A percentile compares a stretch with the other conserved stretches of the same genome.
phyloP scores from a whole-genome alignment of 805 yeast genomes.

The Sugiyamaella smithiae region DNA sequence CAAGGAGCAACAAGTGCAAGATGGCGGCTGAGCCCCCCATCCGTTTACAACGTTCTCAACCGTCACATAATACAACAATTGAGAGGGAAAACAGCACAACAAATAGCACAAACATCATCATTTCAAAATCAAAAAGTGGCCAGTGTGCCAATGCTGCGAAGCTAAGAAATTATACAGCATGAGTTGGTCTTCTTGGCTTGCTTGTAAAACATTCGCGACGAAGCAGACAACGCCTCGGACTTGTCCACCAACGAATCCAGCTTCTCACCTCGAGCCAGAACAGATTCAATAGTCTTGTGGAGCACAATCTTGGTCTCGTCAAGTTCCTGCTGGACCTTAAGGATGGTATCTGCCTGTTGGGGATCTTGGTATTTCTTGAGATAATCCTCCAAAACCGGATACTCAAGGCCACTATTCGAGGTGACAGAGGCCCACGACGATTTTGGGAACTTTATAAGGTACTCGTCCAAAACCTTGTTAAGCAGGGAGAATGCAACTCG shows the following conservation, averaged over 20 bases:
- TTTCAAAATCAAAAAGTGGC: too few species aligned
- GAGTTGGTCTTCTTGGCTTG: constrained; percentile 95
- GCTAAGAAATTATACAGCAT: constrained; percentile 71
- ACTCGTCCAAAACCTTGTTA: constrained; percentile 89
- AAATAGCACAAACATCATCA: too few species aligned
- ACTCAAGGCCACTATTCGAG: constrained; percentile 45
- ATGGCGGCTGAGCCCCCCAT: too few species aligned
- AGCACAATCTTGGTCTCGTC: constrained; percentile 96
- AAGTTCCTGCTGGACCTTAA: constrained; percentile 96
- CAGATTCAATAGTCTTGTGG: constrained; percentile 93
- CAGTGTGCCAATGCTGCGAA: too few species aligned
- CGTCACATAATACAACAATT: too few species aligned
- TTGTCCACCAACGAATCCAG: constrained; percentile 92
- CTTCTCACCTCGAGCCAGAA: constrained; percentile 93
- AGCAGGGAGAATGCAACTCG: constrained; percentile 93
- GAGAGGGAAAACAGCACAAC: too few species aligned
- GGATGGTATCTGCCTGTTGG: constrained; percentile 90
- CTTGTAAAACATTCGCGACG: constrained; percentile 91
- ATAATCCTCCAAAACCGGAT: constrained; percentile 63
- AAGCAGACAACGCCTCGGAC: constrained; percentile 84
- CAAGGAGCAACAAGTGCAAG: too few species aligned
- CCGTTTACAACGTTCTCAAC: too few species aligned
- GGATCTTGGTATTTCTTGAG: constrained; percentile 92
- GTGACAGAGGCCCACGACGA: constrained; percentile 56
- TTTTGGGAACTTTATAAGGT: constrained; percentile 75